These are phyloP conservation scores for Podospora pseudopauciseta DNA, from an alignment of 495 filamentous ascomycete genomes.

Conservation along the genomic window DNA sequence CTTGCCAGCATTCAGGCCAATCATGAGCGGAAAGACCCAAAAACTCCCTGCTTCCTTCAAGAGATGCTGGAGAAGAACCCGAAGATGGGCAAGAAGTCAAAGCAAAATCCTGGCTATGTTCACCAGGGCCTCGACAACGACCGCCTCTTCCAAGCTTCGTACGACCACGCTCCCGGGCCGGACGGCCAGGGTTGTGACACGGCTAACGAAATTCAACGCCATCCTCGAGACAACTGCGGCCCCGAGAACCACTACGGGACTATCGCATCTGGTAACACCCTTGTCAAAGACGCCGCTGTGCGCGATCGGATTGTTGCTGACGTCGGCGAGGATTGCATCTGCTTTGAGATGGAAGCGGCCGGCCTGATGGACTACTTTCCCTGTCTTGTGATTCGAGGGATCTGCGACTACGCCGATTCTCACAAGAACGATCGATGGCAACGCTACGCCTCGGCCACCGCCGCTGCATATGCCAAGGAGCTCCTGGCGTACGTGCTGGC, in stretches of 20 bases:
- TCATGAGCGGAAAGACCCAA: too few relatives aligned
- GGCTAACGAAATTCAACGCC: neutral
- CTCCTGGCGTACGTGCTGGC: too few relatives aligned
- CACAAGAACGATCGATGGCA: constrained; percentile 40
- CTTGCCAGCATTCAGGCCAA: too few relatives aligned
- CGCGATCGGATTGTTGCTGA: constrained; percentile 5
- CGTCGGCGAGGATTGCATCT: constrained; percentile 10
- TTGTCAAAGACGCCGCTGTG: constrained; percentile 26
- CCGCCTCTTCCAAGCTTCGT: neutral
- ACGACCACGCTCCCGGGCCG: neutral
- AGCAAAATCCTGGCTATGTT: too few relatives aligned
- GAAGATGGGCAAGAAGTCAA: too few relatives aligned
- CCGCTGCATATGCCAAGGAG: too few relatives aligned
- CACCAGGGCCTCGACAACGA: neutral
- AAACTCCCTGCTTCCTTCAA: too few relatives aligned
- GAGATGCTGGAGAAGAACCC: too few relatives aligned
- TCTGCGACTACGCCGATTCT: constrained; percentile 43
- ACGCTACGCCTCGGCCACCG: constrained; percentile 34
- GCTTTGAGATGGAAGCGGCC: constrained; percentile 34
- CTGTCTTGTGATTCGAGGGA: constrained; percentile 37
- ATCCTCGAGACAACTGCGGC: constrained; percentile 1
- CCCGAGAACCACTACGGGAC: constrained; percentile 36
- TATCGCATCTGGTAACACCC: constrained; percentile 41
- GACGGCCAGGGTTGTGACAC: neutral
- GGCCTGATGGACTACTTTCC: constrained; percentile 22